Base-by-base conservation (phyloP, 306 rosid genomes). In the Begonia fuchsioides region DNA sequence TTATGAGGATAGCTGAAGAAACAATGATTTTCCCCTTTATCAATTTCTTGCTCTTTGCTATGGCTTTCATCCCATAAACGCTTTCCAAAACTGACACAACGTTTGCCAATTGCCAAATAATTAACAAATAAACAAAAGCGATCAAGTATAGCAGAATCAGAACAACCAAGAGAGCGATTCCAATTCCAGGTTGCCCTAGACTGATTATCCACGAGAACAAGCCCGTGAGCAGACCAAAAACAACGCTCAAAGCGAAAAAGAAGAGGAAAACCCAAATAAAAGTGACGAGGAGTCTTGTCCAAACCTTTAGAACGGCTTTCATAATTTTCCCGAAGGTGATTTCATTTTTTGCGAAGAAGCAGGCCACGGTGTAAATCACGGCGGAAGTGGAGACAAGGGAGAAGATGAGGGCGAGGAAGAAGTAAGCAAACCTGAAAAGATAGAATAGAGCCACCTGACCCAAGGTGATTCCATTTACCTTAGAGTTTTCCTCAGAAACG, bases 1-100 rank as follows among this genome's bases (percentile, higher is more conserved):
- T 43, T 10, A 60, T 32, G 49, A 44, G 52, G 45, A 60, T 39
- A 13, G 15, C 63, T 19, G 47, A 32, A 10, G 50, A 52, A 57
- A 51, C 13, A 11, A 19, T 18, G 50, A 51, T 57, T 54, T 57
- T 64, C 14, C 69, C 69, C 54, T 46, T 51, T 0, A 57, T 39
- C 59, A 57, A 41, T 10, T 48, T 54, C 69, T 26, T 64, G 18
- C 63, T 51, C 63, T 64, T 64, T 14, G 18, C 11, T 59, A 57
- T 57, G 12, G 69, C 63, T 46, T 57, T 35, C 18, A 57, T 18
- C 15, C 63, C 69, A 39, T 46, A 51, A 1, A 39, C 58, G 39
- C 15, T 54, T 32, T 64, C 69, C 38, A 64, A 46, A 18, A 64
- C 69, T 1, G 69, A 50, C 0, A 56, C 63, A n/a, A 64, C 63